A percentile compares a stretch with the other conserved stretches of the same genome.
Evolutionary conservation across 495 filamentous ascomycete genomes (phyloP).

Genomic region (Tetracladium setigerum): DNA sequence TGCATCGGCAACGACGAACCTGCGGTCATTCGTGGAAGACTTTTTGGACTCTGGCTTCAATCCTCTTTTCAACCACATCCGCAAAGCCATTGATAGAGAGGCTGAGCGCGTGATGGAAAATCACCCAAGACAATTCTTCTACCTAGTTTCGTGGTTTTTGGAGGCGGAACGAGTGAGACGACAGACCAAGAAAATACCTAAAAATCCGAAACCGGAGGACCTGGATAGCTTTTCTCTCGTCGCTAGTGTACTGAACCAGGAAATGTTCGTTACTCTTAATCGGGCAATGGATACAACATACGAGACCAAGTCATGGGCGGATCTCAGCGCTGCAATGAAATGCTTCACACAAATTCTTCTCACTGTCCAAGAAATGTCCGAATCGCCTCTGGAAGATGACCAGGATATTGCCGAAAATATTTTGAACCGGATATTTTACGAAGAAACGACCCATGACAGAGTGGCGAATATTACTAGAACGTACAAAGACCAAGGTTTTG

Average conservation of each 20-base stretch:
- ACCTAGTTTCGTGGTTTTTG: constrained; percentile 89
- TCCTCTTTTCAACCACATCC: constrained; percentile 77
- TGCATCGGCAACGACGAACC: constrained; percentile 56
- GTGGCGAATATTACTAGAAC: constrained; percentile 68
- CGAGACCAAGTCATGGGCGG: constrained; percentile 79
- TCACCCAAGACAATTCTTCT: constrained; percentile 82
- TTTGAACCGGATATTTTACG: constrained; percentile 93
- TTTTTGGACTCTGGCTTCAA: constrained; percentile 96
- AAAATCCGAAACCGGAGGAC: constrained; percentile 40
- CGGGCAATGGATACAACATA: constrained; percentile 69
- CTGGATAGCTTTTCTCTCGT: constrained; percentile 77
- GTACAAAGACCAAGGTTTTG: constrained; percentile 91
- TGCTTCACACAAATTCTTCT: constrained; percentile 85
- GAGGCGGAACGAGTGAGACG: constrained; percentile 77
- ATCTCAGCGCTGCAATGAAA: constrained; percentile 80
- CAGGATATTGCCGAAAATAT: constrained; percentile 98
- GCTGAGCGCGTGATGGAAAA: constrained; percentile 68
- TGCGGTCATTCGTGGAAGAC: constrained; percentile 81
- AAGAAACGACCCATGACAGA: constrained; percentile 86
- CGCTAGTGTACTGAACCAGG: constrained; percentile 82
- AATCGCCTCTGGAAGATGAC: constrained; percentile 80
- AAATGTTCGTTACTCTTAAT: constrained; percentile 84
- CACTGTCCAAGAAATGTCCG: constrained; percentile 89
- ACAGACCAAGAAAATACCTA: constrained; percentile 39
- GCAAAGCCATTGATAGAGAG: constrained; percentile 86